Percentiles rank a stretch among this genome's conserved stretches.
phyloP scores from a whole-genome alignment of 768 basidiomycete species.

The Podaxis sp. region DNA sequence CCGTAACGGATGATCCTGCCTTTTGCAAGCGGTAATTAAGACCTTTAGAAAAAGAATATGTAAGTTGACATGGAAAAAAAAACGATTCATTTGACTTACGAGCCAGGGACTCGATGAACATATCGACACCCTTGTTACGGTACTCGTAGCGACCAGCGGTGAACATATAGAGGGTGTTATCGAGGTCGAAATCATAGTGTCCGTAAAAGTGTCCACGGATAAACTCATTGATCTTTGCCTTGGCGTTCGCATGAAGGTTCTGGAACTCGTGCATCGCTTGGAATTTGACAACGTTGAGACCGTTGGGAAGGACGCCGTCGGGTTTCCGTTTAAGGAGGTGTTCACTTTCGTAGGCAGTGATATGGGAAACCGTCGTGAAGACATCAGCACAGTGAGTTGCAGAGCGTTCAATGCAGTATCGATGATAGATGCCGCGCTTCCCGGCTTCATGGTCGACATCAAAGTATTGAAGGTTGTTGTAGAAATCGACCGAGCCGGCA shows the following conservation, averaged over 20 bases:
- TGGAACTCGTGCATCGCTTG: conserved; percentile 99
- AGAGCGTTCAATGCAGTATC: conserved; percentile 95
- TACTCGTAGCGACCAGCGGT: conserved; percentile 99
- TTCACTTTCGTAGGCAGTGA: conserved; percentile 97
- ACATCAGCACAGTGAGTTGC: conserved; percentile 96
- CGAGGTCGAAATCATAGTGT: conserved; percentile 93
- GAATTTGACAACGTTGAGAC: conserved; percentile 98
- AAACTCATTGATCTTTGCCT: conserved; percentile 99
- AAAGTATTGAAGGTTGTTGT: conserved; percentile 99
- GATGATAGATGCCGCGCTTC: conserved; percentile 97
- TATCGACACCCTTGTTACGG: conserved; percentile 98
- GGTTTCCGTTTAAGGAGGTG: conserved; percentile 96
- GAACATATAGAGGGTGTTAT: conserved; percentile 92
- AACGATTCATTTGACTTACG: conserved; percentile 42
- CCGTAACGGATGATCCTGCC: conserved; percentile 69
- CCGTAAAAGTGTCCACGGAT: conserved; percentile 98
- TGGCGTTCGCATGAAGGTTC: conserved; percentile 88
- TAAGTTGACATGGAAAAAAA: not conserved
- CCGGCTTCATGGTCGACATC: conserved; percentile 99
- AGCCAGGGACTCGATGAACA: conserved; percentile 98
- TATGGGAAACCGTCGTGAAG: conserved; percentile 96
- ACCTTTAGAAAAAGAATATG: conserved; percentile 25
- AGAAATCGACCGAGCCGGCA: conserved; percentile 97
- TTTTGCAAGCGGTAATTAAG: conserved; percentile 54
- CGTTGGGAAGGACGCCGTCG: conserved; percentile 96